Base-by-base conservation (phyloP, 1,284 basidiomycete genomes). In the Kwoniella shivajii region DNA sequence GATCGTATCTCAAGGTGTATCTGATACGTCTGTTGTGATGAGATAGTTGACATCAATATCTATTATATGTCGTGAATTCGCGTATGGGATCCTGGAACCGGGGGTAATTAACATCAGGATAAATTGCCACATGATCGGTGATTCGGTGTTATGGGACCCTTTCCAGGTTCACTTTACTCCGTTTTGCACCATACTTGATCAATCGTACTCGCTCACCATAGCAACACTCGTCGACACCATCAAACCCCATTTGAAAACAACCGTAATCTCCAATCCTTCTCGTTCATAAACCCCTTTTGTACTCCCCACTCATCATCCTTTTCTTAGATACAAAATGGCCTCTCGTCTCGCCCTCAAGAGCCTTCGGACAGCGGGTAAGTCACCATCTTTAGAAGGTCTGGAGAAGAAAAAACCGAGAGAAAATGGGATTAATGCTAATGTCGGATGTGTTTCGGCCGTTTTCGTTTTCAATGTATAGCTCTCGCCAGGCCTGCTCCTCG, bases 341-440 rank as follows among this genome's bases (percentile, higher is more conserved):
- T 77, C 77, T 59, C 71, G 78, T 59, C 62, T 80, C 65, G 78
- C 77, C 52, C 64, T 74, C 63, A 74, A 72, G 67, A 71, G 73
- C 57, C 72, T 80, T 58, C 63, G 78, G 61, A 61, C 70, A 62
- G 67, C 73, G 47, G 69, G 75, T 76, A 57, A 48, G 73, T 65
- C 47, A 43, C 33, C 6, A 11, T 44, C 47, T 54, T 22, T 41
- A 34, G 34, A 37, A 20, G 20, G 29, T 18, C 48, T 27, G 44
- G 31, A 34, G 43, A 54, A 20, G 48, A 37, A 13, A 48, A 27
- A 33, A n/a, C 16, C 16, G 49, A 36, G 48, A 31, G 29, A 10
- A 43, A 34, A 30, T 6, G n/a, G 46, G 31, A 41, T 46, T 13
- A 4, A 37, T 30, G 41, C 39, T 45, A 33, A 50, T 53, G 37